Conservation (phyloP, 371 early-diverging fungal genomes). For the Nematocida major region DNA sequence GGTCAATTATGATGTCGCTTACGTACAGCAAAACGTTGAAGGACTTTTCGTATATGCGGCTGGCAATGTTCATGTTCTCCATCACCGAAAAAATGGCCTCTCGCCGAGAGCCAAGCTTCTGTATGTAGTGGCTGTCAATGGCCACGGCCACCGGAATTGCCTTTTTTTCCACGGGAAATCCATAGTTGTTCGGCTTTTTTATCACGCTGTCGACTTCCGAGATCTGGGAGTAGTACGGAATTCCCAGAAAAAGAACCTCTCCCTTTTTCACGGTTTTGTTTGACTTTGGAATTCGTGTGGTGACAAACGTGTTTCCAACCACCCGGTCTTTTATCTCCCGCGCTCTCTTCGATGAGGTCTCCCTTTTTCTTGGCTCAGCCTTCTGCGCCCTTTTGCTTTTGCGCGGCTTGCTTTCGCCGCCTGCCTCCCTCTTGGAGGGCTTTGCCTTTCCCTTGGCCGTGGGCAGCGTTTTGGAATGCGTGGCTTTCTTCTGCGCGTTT, state of each 20-base stretch:
- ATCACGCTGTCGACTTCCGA: not conserved
- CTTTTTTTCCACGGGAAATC: conserved; percentile 28
- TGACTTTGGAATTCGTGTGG: conserved; percentile 6
- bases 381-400: not conserved
- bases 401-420: not conserved
- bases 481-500: too few relatives aligned
- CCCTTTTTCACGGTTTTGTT: conserved; percentile 19
- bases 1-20: conserved; percentile 44
- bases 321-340: conserved; percentile 6
- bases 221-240: conserved; percentile 40
- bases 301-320: conserved; percentile 11
- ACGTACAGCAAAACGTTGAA: conserved; percentile 41
- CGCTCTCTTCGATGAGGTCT: not conserved
- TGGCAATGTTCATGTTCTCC: conserved; percentile 45
- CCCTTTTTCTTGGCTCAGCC: not conserved
- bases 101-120: conserved; percentile 18
- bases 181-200: not conserved
- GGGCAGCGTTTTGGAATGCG: too few relatives aligned
- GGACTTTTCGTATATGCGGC: conserved; percentile 34
- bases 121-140: not conserved
- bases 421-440: not conserved
- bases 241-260: not conserved
- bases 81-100: conserved; percentile 38
- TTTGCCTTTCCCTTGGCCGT: too few relatives aligned
- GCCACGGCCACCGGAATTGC: conserved; percentile 9